These are phyloP conservation scores for Botrytis fragariae DNA, from an alignment of 2,329 filamentous ascomycete species.

Conservation along the genomic window DNA sequence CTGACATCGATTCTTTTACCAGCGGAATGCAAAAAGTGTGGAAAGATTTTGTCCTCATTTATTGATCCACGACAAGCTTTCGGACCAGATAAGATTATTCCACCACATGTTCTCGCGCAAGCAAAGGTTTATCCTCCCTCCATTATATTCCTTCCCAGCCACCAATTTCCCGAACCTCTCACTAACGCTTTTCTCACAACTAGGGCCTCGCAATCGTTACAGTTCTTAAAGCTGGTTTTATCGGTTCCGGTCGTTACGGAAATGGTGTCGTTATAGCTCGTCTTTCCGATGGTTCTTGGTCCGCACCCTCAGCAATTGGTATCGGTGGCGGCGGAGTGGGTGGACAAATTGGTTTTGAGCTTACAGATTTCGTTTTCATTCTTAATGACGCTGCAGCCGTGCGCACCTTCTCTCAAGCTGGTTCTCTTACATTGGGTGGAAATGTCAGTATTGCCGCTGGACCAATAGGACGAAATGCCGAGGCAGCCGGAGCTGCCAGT, in stretches of 20 bases:
- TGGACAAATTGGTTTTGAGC: constrained; percentile 81
- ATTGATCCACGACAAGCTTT: constrained; percentile 91
- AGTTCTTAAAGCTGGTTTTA: constrained; percentile 82
- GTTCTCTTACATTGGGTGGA: constrained; percentile 87
- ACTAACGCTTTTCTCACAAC: constrained; percentile 21
- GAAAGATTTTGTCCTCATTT: constrained; percentile 92
- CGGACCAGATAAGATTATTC: constrained; percentile 95
- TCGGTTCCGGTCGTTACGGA: constrained; percentile 78
- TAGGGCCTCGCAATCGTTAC: constrained; percentile 81
- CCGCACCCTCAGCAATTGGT: constrained; percentile 76
- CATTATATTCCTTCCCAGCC: not conserved
- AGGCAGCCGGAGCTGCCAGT: constrained; percentile 91
- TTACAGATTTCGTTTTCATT: constrained; percentile 97
- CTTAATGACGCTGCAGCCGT: constrained; percentile 89
- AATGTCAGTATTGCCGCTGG: constrained; percentile 96
- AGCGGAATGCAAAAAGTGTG: constrained; percentile 98
- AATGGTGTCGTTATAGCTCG: constrained; percentile 80
- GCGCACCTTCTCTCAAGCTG: constrained; percentile 88
- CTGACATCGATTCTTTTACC: constrained; percentile 26
- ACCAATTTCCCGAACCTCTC: not conserved
- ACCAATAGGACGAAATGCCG: constrained; percentile 89
- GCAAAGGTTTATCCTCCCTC: constrained; percentile 65
- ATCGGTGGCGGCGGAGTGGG: constrained; percentile 80
- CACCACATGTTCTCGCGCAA: constrained; percentile 80
- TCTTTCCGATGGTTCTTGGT: constrained; percentile 75